These are phyloP conservation scores for Ascochyta rabiei DNA, from an alignment of 2,329 filamentous ascomycete species.

Conservation along the genomic window DNA sequence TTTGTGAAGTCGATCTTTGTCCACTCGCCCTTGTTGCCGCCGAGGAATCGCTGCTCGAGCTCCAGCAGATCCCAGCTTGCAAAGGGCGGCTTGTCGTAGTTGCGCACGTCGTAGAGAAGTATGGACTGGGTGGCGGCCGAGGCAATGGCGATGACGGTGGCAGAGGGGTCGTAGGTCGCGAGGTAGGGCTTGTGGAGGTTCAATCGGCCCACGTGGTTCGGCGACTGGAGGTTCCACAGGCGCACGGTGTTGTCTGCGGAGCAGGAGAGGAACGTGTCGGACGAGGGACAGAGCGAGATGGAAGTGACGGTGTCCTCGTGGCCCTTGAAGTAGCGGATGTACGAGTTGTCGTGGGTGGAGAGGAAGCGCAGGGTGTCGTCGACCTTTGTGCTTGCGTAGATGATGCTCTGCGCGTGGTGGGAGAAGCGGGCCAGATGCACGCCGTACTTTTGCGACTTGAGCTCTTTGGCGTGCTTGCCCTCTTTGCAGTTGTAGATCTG, in stretches of 20 bases:
- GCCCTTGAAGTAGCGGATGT: slow-evolving; percentile 93
- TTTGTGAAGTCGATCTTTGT: slow-evolving; percentile 95
- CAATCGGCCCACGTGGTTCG: slow-evolving; percentile 79
- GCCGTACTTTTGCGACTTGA: slow-evolving; percentile 96
- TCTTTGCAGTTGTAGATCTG: slow-evolving; percentile 95
- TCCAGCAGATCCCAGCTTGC: slow-evolving; percentile 80
- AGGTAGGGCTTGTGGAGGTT: slow-evolving; percentile 82
- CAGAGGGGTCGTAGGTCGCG: slow-evolving; percentile 89
- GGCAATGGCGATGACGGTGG: slow-evolving; percentile 87
- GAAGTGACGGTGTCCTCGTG: slow-evolving; percentile 85
- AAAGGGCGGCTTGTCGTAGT: slow-evolving; percentile 92
- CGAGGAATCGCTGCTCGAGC: slow-evolving; percentile 57
- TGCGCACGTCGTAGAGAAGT: slow-evolving; percentile 89
- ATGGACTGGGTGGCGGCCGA: slow-evolving; percentile 80
- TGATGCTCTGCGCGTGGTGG: slow-evolving; percentile 86
- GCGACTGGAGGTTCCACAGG: slow-evolving; percentile 85
- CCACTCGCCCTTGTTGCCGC: slow-evolving; percentile 70
- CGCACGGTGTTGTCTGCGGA: slow-evolving; percentile 89
- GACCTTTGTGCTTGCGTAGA: slow-evolving; percentile 95
- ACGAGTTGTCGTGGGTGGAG: slow-evolving; percentile 93
- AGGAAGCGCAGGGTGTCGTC: slow-evolving; percentile 89
- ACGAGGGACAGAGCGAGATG: slow-evolving; percentile 81
- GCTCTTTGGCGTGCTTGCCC: slow-evolving; percentile 84
- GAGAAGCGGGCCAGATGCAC: slow-evolving; percentile 94
- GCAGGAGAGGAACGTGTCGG: slow-evolving; percentile 91